Percentiles rank a stretch among this genome's conserved stretches.
Conservation (phyloP, 2,329 filamentous ascomycete species). For the Fusarium sp. region DNA sequence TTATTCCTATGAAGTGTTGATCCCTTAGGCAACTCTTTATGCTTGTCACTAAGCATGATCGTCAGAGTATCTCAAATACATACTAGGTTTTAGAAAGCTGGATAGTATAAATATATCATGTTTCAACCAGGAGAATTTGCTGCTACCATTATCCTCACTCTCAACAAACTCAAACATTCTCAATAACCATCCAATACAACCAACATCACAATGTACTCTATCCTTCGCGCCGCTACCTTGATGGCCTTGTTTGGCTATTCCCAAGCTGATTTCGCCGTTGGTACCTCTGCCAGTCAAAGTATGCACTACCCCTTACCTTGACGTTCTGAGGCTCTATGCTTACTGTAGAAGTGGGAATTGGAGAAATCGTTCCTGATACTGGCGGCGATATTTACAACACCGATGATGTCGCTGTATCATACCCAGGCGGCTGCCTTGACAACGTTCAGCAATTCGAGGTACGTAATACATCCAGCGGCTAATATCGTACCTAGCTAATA, state of each 20-base stretch:
- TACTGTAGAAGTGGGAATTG: background rate
- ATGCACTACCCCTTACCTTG: background rate
- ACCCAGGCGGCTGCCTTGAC: conserved; percentile 1
- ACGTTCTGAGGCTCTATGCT: background rate
- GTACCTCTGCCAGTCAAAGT: conserved; percentile 10
- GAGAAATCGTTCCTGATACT: conserved; percentile 1
- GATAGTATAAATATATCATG: background rate
- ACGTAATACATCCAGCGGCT: accelerated
- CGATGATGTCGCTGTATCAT: background rate
- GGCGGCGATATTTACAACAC: conserved; percentile 3
- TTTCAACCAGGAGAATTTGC: no score
- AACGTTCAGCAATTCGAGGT: background rate
- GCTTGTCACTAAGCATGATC: background rate
- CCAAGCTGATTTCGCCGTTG: conserved; percentile 5
- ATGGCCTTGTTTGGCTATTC: background rate
- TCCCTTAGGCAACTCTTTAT: background rate
- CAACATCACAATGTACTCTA: background rate
- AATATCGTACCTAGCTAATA: accelerated
- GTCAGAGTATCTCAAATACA: background rate
- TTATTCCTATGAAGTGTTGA: background rate
- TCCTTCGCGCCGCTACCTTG: background rate
- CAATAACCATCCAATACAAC: no score
- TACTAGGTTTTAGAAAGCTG: no score
- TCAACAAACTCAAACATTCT: accelerated
- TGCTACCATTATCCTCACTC: no score